Evolutionary conservation across 2,329 filamentous ascomycete species (phyloP).

Genomic region (Xenoacremonium recifei): DNA sequence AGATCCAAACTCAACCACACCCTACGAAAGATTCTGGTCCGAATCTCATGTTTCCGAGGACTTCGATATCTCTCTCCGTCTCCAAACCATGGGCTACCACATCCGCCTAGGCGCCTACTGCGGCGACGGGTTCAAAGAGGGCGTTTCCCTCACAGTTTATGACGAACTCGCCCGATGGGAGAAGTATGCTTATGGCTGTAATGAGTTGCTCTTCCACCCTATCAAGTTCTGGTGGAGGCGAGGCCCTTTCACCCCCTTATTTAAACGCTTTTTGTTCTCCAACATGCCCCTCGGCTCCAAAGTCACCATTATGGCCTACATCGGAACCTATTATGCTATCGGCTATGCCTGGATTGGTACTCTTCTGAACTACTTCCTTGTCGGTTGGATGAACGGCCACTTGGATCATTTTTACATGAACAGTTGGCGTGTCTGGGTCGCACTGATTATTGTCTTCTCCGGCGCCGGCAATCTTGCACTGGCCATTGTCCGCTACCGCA

Average conservation of each 20-base stretch:
- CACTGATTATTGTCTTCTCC: neutral
- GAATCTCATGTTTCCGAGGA: constrained; percentile 76
- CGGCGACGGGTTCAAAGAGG: constrained; percentile 69
- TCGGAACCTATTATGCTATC: neutral
- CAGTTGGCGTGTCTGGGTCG: neutral
- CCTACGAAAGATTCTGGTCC: constrained; percentile 62
- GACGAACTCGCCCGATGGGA: constrained; percentile 72
- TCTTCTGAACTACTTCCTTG: neutral
- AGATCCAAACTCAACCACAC: neutral
- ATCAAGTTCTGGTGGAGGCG: constrained; percentile 29
- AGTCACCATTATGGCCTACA: neutral
- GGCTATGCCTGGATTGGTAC: neutral
- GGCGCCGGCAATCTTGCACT: neutral
- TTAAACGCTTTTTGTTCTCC: neutral
- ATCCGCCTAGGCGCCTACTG: constrained; percentile 70
- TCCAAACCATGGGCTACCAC: constrained; percentile 67
- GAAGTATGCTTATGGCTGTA: constrained; percentile 71
- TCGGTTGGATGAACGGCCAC: neutral
- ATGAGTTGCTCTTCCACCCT: constrained; percentile 69
- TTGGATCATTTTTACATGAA: neutral
- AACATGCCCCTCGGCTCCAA: neutral
- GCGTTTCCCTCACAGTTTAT: constrained; percentile 71
- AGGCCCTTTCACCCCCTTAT: neutral
- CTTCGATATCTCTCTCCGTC: constrained; percentile 71
- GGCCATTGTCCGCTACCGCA: neutral